Evolutionary conservation across 176 grass and related monocot genomes (phyloP).

Genomic region (Hordeum vulgare): MorexV3_pseudomolecules_assembly NC_058523.1:184341519-184342018

Average conservation of each 20-base stretch:
- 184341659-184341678: not conserved
- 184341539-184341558: too few species aligned
- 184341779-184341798: not conserved
- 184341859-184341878: not conserved
- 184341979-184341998: not conserved
- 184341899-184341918: not conserved
- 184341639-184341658: too few species aligned
- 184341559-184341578: too few species aligned
- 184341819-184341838: not conserved
- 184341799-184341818: not conserved
- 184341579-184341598: too few species aligned
- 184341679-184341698: slow-evolving; percentile 11
- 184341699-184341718: not conserved
- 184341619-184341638: too few species aligned
- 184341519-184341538: too few species aligned
- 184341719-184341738: not conserved
- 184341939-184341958: not conserved
- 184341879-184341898: not conserved
- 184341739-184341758: not conserved
- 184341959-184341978: not conserved
- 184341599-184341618: too few species aligned
- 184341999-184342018: not conserved
- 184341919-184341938: not conserved
- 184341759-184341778: not conserved
- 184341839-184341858: not conserved